Conservation (phyloP, 345 rosid genomes). For the Syzygium aqueum region DNA sequence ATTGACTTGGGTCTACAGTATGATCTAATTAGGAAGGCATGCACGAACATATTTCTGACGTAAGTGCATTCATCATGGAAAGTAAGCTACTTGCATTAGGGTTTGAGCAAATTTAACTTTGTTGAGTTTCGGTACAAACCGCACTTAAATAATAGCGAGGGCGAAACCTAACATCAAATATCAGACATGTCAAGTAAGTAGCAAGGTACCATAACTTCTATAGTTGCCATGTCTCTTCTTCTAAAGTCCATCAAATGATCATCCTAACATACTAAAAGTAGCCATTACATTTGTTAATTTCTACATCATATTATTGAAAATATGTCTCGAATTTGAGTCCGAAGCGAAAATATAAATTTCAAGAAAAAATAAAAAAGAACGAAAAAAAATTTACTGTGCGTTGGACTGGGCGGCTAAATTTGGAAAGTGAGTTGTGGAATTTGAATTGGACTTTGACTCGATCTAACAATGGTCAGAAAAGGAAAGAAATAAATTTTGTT, state of each 20-base stretch:
- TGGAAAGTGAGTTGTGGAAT: no score
- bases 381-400: no score
- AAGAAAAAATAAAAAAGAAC: no score
- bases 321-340: no score
- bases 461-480: no score
- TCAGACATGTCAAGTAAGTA: background rate
- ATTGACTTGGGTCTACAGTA: background rate
- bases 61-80: background rate
- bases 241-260: background rate
- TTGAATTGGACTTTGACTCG: no score
- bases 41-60: background rate
- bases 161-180: background rate
- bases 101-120: background rate
- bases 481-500: no score
- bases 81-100: background rate
- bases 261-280: background rate
- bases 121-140: background rate
- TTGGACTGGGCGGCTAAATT: no score
- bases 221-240: background rate
- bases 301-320: no score
- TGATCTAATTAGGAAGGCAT: background rate
- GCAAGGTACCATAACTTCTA: background rate
- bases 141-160: background rate
- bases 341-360: no score
- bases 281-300: background rate